Evolutionary conservation across 805 yeast species (phyloP), one percentile per base, ranked within the genome.

Genomic region (Suhomyces prunicola): DNA sequence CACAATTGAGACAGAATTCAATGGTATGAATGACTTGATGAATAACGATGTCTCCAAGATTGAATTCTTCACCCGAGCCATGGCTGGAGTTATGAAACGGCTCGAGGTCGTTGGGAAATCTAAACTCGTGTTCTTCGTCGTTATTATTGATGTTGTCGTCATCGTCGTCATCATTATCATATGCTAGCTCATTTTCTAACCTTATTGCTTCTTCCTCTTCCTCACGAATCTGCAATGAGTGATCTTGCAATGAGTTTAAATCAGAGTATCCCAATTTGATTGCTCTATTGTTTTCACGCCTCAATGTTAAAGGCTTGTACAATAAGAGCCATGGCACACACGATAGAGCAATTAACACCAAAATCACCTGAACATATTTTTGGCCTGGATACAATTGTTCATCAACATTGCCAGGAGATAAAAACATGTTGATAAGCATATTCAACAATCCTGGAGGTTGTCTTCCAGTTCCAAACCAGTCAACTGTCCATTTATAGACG

Each of bases 21-120:
- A 93, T 93, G 9, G 99, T 94, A 71, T 94, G 97, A 61, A 93
- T 93, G 23, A 93, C 96, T 73, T 93, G 99, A 71, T 93, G 97
- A 61, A 93, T 93, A 86, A 93, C 87, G 33, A 94, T 83, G 64
- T 93, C 99, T 46, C 97, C 97, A 67, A 93, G 89, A 56, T 86
- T 81, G 63, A 85, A 86, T 17, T 80, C 87, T 47, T 76, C 82
- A 15, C 74, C 83, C 36, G 76, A 84, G 44, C 79, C 83, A 45
- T 76, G 84, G 9, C 54, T 60, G 2, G 76, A 65, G 39, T 67
- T 66, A 46, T 60, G 58, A 57, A 70, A 60, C 8, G 76, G 78
- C 55, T 69, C 72, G 12, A 64, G 59, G 31, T 68, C 73, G 53
- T 74, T 73, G 5, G 79, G 79, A 52, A 74, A 65, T 10, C 59